A percentile compares a stretch with the other conserved stretches of the same genome.
Conservation (phyloP, 2,329 filamentous ascomycete genomes). For the Microdochium trichocladiopsis region DNA sequence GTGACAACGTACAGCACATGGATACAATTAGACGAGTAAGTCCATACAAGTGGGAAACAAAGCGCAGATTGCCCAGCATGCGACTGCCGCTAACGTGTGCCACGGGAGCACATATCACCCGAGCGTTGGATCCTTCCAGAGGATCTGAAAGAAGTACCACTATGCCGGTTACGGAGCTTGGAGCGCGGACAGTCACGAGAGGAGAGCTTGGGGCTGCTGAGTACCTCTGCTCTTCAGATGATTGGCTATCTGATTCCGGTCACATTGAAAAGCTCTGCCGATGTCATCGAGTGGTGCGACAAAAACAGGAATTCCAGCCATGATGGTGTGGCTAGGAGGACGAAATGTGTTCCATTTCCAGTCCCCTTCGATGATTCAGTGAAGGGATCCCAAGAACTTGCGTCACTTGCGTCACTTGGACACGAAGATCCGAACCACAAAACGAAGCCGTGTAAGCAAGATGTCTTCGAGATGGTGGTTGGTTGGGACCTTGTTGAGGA, state of each 20-base stretch:
- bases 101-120: no score
- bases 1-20: neutral
- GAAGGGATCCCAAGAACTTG: no score
- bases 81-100: no score
- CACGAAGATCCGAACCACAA: no score
- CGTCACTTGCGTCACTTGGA: no score
- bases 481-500: neutral
- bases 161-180: neutral
- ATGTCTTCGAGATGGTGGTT: neutral
- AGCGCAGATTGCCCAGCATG: no score
- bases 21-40: neutral
- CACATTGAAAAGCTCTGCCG: neutral
- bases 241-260: neutral
- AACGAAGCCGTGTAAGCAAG: no score
- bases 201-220: neutral
- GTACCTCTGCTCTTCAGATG: neutral
- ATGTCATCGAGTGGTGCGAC: neutral
- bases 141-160: neutral
- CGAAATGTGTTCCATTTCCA: no score
- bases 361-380: no score
- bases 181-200: neutral
- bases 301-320: neutral
- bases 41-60: no score
- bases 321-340: no score
- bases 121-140: neutral